Evolutionary conservation across 1,284 basidiomycete genomes (phyloP).

Genomic region (Papiliotrema nemorosa): DNA sequence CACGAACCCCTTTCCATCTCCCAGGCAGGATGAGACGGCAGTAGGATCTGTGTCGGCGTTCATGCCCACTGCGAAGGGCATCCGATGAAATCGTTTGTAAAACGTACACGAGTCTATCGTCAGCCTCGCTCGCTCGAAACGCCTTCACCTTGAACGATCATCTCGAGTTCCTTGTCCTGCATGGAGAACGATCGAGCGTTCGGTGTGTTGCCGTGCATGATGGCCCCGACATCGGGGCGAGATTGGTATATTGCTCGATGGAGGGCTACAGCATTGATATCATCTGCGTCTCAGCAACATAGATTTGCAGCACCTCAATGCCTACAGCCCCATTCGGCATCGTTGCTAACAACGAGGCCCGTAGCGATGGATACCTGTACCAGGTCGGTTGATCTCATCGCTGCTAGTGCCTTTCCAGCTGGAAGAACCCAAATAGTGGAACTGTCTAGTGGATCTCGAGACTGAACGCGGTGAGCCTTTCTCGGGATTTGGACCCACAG

Average conservation of each 20-base stretch:
- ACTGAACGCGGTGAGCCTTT: slow-evolving; percentile 3
- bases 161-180: slow-evolving; percentile 15
- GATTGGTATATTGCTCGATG: slow-evolving; percentile 24
- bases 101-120: slow-evolving; percentile 26
- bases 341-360: slow-evolving; percentile 9
- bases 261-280: slow-evolving; percentile 15
- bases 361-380: slow-evolving; percentile 13
- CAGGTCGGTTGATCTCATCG: slow-evolving; percentile 16
- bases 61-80: slow-evolving; percentile 14
- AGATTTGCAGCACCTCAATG: neutral
- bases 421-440: slow-evolving; percentile 21
- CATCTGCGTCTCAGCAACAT: slow-evolving; percentile 10
- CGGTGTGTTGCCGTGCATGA: slow-evolving; percentile 22
- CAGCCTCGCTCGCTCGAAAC: neutral
- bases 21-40: slow-evolving; percentile 7
- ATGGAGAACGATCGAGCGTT: slow-evolving; percentile 20
- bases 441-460: slow-evolving; percentile 16
- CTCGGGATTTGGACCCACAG: slow-evolving; percentile 5
- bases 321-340: slow-evolving; percentile 2
- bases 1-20: slow-evolving; percentile 20
- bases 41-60: slow-evolving; percentile 9
- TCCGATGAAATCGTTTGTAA: slow-evolving; percentile 12
- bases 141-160: slow-evolving; percentile 21
- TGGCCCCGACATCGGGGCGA: slow-evolving; percentile 21
- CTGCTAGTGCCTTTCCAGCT: slow-evolving; percentile 16